Evolutionary conservation across 73 alveolate species (phyloP), one percentile per base, ranked within the genome.

Genomic region (Paramecium biaurelia): DNA sequence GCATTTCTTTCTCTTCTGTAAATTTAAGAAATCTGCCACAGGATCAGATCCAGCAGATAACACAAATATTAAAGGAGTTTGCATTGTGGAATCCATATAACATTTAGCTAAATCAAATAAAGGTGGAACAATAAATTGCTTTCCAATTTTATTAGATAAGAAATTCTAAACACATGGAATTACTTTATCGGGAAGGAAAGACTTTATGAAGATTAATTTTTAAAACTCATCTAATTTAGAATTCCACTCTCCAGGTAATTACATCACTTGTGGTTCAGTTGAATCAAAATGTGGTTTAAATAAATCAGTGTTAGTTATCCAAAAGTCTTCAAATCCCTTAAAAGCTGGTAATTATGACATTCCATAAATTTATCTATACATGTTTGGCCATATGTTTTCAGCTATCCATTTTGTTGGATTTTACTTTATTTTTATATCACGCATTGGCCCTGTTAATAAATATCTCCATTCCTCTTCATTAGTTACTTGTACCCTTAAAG

Each of bases 1-100:
- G 76, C 93, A 85, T 85, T 85, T 57, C 93, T 63, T 57, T 58
- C 67, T 85, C 96, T 94, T 99, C 99, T 2, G 99, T 99, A 82
- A 99, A 99, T 97, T 96, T 85, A 95, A 87, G 92, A 98, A 97
- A 93, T 98, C 99, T 41, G 99, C 97, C 56, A 98, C 99, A 12
- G 99, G 99, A 92, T 99, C 99, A 6, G 99, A 97, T 63, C 99
- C 99, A 23, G 99, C 96, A 15, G 99, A 96, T 47, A 98, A 96
- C 30, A 99, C 99, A 97, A 99, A 98, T 79, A 99, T 98, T 72
- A 99, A 95, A 20, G 99, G 99, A 32, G 99, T 98, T 20, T 98
- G 93, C 68, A 98, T 94, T 67, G 97, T 98, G 7, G 99, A 96
- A 95, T 99, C 99, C 76, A 98, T 98, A 94, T 96, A 99, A 41